These are phyloP conservation scores for Camptophora hylomeconis DNA, from an alignment of 2,329 filamentous ascomycete species.

Conservation along the genomic window DNA sequence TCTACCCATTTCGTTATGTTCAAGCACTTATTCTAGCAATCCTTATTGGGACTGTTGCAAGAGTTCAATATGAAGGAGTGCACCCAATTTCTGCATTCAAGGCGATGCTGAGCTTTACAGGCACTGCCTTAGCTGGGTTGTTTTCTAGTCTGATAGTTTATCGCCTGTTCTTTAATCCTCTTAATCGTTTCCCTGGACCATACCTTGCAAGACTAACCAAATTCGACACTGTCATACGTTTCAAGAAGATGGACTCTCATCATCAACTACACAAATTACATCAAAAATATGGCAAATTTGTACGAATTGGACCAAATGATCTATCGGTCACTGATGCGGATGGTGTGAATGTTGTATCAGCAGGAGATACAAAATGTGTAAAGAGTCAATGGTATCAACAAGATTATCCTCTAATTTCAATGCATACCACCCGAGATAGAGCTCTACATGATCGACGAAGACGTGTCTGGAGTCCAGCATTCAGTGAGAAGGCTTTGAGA, in stretches of 20 bases:
- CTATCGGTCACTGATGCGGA: constrained; percentile 12
- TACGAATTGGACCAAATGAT: constrained; percentile 12
- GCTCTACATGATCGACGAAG: constrained; percentile 26
- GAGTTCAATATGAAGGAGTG: constrained; percentile 5
- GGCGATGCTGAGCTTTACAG: constrained; percentile 3
- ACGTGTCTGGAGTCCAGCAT: constrained; percentile 28
- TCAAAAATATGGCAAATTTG: constrained; percentile 12
- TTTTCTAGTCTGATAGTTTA: constrained; percentile 16
- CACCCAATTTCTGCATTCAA: constrained; percentile 4
- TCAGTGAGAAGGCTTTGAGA: constrained; percentile 28
- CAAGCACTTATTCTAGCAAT: constrained; percentile 7
- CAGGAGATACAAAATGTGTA: constrained; percentile 23
- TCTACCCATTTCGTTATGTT: constrained; percentile 8
- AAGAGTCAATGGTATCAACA: constrained; percentile 31
- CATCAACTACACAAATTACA: constrained; percentile 8
- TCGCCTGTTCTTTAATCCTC: constrained; percentile 20
- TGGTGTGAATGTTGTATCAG: constrained; percentile 26
- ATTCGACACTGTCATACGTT: constrained; percentile 7
- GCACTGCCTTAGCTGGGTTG: constrained; percentile 7
- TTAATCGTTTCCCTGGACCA: constrained; percentile 22
- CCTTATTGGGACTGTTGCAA: constrained; percentile 3
- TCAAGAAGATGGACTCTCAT: constrained; percentile 4
- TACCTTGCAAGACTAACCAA: constrained; percentile 14
- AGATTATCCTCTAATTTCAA: constrained; percentile 21
- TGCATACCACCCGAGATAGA: constrained; percentile 27